Evolutionary conservation across 305 asterid species (phyloP).

Genomic region (Stenogyne calaminthoides): DNA sequence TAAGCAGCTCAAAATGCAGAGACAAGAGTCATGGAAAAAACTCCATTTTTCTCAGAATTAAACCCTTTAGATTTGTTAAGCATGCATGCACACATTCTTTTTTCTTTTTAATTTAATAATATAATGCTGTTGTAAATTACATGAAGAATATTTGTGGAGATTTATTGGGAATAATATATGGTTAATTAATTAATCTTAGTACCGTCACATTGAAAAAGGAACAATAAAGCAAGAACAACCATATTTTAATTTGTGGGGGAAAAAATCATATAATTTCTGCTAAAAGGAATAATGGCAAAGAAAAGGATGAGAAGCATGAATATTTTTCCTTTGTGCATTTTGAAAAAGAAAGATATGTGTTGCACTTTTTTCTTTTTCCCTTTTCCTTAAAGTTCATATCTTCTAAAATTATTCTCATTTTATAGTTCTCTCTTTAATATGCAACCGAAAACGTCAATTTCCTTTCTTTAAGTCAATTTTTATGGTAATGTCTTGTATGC

Average conservation of each 20-base stretch:
- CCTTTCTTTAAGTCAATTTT: too few relatives aligned
- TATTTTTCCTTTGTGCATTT: background rate
- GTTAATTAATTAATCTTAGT: background rate
- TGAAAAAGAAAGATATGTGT: background rate
- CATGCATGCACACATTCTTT: background rate
- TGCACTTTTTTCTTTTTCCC: background rate
- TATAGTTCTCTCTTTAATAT: too few relatives aligned
- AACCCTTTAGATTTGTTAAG: background rate
- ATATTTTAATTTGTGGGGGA: background rate
- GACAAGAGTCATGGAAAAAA: conserved; percentile 58
- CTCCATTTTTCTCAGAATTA: conserved; percentile 37
- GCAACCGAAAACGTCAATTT: too few relatives aligned
- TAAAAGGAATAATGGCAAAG: background rate
- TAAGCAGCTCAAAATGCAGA: conserved; percentile 70
- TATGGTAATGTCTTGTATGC: too few relatives aligned
- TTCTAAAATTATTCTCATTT: background rate
- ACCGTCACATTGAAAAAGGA: too few relatives aligned
- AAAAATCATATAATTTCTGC: background rate
- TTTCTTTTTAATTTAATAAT: background rate
- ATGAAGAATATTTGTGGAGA: background rate
- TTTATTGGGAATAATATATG: background rate
- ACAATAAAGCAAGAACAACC: background rate
- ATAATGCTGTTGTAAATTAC: background rate
- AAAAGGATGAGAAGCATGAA: background rate
- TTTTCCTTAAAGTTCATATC: conserved; percentile 8